Evolutionary conservation across 345 rosid species (phyloP).

Genomic region (Aquilaria malaccensis): DNA sequence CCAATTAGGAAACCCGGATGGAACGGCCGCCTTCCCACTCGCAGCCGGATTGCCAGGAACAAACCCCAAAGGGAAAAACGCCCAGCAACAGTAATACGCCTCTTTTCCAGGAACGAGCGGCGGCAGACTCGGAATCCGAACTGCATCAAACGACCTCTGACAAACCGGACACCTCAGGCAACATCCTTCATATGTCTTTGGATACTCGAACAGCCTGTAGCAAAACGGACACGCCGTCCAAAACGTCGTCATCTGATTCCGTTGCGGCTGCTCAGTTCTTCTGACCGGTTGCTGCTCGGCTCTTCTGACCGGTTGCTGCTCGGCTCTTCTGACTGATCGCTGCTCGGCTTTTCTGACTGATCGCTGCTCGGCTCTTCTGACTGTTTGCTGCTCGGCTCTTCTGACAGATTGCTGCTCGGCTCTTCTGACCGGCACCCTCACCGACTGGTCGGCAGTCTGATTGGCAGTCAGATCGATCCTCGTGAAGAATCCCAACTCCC

Average conservation of each 20-base stretch:
- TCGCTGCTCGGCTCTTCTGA: conserved; percentile 25
- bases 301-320: conserved; percentile 38
- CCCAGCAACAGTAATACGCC: conserved; percentile 77
- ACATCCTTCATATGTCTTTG: conserved; percentile 60
- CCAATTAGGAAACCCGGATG: conserved; percentile 37
- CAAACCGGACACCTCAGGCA: conserved; percentile 70
- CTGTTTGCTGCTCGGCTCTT: conserved; percentile 18
- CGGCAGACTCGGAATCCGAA: conserved; percentile 40
- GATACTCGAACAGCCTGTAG: conserved; percentile 62
- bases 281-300: conserved; percentile 4
- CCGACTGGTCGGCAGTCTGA: conserved; percentile 4
- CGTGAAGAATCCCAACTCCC: conserved; percentile 38
- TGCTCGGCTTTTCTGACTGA: too few relatives aligned
- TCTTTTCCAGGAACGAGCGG: conserved; percentile 69
- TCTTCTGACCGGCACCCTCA: conserved; percentile 32
- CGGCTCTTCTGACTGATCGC: not conserved
- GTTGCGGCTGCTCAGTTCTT: not conserved
- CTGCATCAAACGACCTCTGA: conserved; percentile 62
- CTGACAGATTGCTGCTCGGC: conserved; percentile 14
- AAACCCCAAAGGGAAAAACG: conserved; percentile 67
- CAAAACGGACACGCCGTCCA: conserved; percentile 92
- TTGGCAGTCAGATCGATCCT: conserved; percentile 40
- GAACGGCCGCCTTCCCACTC: conserved; percentile 11
- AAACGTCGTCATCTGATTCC: conserved; percentile 36
- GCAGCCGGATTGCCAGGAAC: conserved; percentile 21